Base-by-base conservation (phyloP, 441 rosid genomes). In the Mallotus repandus region DNA sequence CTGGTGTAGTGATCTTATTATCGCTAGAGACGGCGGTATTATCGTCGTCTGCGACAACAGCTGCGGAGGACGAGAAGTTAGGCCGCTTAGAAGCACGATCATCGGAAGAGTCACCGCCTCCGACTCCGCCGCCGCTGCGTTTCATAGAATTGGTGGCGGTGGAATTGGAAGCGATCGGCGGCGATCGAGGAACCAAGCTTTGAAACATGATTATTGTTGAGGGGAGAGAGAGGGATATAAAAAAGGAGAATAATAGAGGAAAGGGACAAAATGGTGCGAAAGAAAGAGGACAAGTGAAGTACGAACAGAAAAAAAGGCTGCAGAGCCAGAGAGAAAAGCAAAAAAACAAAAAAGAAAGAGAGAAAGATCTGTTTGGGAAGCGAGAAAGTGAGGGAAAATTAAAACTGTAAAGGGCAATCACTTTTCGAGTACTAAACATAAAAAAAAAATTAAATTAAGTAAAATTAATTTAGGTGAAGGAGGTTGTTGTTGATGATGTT, bases 201-300 rank as follows among this genome's bases (percentile, higher is more conserved):
- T 86, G 92, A 80, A 90, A 88, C 92, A 89, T 87, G 83, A 80
- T 25, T 25, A 25, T 25, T 25, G 2, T 25, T 25, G 29, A 25
- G 29, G 29, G 29, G 29, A 25, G 29, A 25, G 29, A 25, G 29
- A 25, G 29, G 29, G 29, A 25, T 25, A 25, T 0, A 0, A 25
- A 25, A 25, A 25, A 25, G 29, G 29, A 25, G 29, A 25, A 25
- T 25, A 25, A 25, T 25, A 25, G 29, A 25, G 29, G 29, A 25
- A 25, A 25, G 29, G 29, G 29, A 25, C 29, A 25, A 25, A 25
- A 25, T 25, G 29, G 29, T 25, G 29, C 2, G 29, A 25, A 2
- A 25, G 29, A 25, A 25, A 25, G 29, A 25, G 29, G 29, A 25
- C 29, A 25, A 25, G 29, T 25, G 29, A 25, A 25, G 29, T 25